Base-by-base conservation (phyloP, 2,329 filamentous ascomycete species). In the Tolypocladium album region DNA sequence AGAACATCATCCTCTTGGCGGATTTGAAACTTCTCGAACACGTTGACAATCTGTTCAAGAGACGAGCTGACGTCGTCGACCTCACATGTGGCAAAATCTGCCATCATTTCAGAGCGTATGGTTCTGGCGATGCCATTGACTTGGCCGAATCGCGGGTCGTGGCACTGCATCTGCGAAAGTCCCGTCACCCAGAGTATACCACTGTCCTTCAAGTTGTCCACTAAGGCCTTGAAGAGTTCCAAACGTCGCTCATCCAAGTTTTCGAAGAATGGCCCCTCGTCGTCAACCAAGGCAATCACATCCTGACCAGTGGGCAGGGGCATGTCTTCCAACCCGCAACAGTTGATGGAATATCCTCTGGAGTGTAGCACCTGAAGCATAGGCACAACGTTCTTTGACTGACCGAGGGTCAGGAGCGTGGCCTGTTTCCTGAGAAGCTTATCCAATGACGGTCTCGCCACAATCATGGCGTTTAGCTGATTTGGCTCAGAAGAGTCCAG, bases 151-250 rank as follows among this genome's bases (percentile, higher is more conserved):
- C 64, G 57, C 0, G 72, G 71, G 27, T 73, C 66, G 2, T 22
- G 17, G 42, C 68, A 72, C 1, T 58, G 39, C 0, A 69, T 56
- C 34, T 73, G 70, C 12, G 60, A 62, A 3, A 64, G 58, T 0
- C 62, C 60, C 0, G 70, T 74, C 1, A 72, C 55, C 72, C 72
- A 74, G 2, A 74, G 60, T 15, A 71, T 31, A 4, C 56, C 53
- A 9, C 38, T 12, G 38, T 31, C 20, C 20, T 24, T 31, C 27
- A 34, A 22, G 11, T 11, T 53, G 9, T 34, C 20, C 20, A 36
- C 24, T 4, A 36, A 5, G 1, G 17, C 11, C 31, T 36, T 34
- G 31, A 53, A 53, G 11, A 4, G 3, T n/a, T 22, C 27, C 4
- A 53, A 36, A 4, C 31, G 50, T 9, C 27, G 1, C 2, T 36